These are phyloP conservation scores for Hydrangea macrophylla DNA, from an alignment of 148 eudicot genomes.

Conservation along the genomic window DNA sequence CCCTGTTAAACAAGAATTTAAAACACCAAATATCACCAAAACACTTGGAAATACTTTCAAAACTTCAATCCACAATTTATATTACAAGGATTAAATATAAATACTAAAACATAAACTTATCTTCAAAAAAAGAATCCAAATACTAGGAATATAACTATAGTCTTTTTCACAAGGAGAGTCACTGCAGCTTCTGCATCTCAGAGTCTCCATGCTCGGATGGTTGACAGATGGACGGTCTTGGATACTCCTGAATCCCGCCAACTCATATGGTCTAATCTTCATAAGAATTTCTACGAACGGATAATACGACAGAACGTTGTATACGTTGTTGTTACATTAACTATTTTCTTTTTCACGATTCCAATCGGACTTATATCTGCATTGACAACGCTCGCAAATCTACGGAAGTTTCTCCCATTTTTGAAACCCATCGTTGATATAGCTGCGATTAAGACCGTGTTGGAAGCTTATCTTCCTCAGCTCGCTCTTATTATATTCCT, in stretches of 20 bases:
- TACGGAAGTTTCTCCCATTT: conserved; percentile 69
- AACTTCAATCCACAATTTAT: no score
- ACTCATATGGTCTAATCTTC: conserved; percentile 69
- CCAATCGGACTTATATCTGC: conserved; percentile 81
- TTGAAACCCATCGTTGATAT: conserved; percentile 48
- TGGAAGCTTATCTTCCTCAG: conserved; percentile 90
- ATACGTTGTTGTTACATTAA: conserved; percentile 55
- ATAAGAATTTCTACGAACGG: conserved; percentile 48
- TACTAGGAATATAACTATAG: no score
- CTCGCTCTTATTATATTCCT: conserved; percentile 67
- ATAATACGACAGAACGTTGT: conserved; percentile 51
- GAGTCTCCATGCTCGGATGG: conserved; percentile 53
- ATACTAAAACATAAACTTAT: no score
- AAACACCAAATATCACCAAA: no score
- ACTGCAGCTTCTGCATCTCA: conserved; percentile 82
- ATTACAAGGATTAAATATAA: no score
- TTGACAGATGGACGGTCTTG: conserved; percentile 73
- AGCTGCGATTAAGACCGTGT: conserved; percentile 41
- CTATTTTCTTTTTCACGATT: conserved; percentile 73
- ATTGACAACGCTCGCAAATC: conserved; percentile 61
- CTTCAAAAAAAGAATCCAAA: no score
- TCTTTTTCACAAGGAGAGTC: conserved; percentile 64
- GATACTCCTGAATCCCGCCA: conserved; percentile 91
- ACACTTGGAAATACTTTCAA: no score
- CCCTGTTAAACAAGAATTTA: no score